A percentile compares a stretch with the other conserved stretches of the same genome.
Evolutionary conservation across 352 stramenopile genomes (phyloP).

Genomic region (Pelagophyceae sp.): DNA sequence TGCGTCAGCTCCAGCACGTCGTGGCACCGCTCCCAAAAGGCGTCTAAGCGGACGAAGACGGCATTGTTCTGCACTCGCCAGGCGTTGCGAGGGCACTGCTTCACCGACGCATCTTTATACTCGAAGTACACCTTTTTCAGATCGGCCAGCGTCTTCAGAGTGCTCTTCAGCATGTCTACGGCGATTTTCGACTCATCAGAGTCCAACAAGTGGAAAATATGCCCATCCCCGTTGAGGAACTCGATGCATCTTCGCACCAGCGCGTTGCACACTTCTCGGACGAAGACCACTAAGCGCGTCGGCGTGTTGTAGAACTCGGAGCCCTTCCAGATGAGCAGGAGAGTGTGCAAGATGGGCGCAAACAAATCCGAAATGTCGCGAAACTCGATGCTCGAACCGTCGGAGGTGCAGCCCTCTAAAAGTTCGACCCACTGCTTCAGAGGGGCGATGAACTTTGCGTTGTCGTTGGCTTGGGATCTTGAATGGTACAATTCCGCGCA

Average conservation of each 20-base stretch:
- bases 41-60: conserved; percentile 73
- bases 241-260: conserved; percentile 61
- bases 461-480: conserved; percentile 69
- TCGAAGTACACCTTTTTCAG: conserved; percentile 84
- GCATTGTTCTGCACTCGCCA: conserved; percentile 82
- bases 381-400: conserved; percentile 52
- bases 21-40: conserved; percentile 78
- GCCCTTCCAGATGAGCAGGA: conserved; percentile 78
- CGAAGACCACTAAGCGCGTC: conserved; percentile 65
- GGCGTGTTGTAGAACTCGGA: conserved; percentile 79
- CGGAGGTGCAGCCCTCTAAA: conserved; percentile 34
- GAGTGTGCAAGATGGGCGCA: conserved; percentile 66
- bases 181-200: conserved; percentile 45
- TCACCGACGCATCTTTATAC: conserved; percentile 71
- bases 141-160: conserved; percentile 64
- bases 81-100: conserved; percentile 65
- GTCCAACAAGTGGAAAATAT: conserved; percentile 64
- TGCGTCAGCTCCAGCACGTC: conserved; percentile 74
- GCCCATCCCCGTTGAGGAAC: conserved; percentile 58
- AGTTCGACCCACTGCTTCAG: conserved; percentile 41
- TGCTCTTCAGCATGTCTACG: conserved; percentile 57
- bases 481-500: conserved; percentile 79
- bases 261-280: conserved; percentile 75
- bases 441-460: conserved; percentile 66
- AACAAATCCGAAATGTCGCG: no score